Evolutionary conservation across 805 yeast genomes (phyloP).

Genomic region (Yamadazyma sp.): DNA sequence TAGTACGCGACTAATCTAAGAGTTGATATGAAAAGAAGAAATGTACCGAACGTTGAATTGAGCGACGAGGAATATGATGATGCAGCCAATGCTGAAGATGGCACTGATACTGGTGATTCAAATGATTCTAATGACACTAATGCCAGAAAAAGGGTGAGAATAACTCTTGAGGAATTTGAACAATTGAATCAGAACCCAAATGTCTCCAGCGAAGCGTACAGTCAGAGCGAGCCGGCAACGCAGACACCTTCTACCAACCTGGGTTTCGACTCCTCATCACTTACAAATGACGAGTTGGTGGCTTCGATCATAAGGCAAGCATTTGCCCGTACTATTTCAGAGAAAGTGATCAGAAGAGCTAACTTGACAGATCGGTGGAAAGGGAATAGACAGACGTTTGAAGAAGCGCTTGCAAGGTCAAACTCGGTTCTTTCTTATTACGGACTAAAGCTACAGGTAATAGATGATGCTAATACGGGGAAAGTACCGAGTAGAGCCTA

Average conservation of each 20-base stretch:
- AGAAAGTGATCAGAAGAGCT: conserved; percentile 19
- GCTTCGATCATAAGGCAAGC: conserved; percentile 3
- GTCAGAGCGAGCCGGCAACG: conserved; percentile 15
- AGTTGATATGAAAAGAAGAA: no score
- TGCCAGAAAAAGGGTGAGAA: conserved; percentile 4
- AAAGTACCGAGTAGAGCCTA: conserved; percentile 11
- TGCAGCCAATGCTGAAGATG: neutral
- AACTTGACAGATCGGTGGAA: conserved; percentile 13
- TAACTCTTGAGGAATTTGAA: conserved; percentile 5
- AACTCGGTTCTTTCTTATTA: conserved; percentile 2
- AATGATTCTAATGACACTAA: neutral
- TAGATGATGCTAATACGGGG: conserved; percentile 5
- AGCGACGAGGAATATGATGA: neutral
- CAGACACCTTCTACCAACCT: neutral
- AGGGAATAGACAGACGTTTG: conserved; percentile 16
- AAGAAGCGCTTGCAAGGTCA: conserved; percentile 8
- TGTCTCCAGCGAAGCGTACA: no score
- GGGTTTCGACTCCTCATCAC: neutral
- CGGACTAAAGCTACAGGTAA: conserved; percentile 5
- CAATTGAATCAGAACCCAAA: conserved; percentile 17
- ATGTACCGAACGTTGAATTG: neutral
- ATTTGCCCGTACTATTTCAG: conserved; percentile 3
- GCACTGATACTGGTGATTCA: neutral
- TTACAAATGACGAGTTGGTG: conserved; percentile 14
- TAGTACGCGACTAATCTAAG: conserved; percentile 4